phyloP scores from a whole-genome alignment of 1,284 basidiomycete species.

The Puccinia horiana region DNA sequence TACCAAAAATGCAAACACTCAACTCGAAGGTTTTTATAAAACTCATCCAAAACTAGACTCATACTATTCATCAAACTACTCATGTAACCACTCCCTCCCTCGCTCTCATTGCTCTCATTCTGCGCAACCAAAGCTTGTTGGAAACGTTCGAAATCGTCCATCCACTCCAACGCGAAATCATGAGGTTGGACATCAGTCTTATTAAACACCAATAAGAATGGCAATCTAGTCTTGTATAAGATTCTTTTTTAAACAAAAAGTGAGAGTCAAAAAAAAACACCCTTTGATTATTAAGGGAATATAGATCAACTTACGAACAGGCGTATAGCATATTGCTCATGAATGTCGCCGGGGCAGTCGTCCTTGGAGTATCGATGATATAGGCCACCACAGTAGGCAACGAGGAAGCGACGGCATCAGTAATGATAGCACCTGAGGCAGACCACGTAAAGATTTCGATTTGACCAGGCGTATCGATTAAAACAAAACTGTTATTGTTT shows the following conservation, averaged over 20 bases:
- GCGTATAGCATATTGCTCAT: slow-evolving; percentile 99
- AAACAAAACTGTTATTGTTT: slow-evolving; percentile 70
- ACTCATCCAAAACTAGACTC: slow-evolving; percentile 97
- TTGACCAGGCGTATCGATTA: slow-evolving; percentile 96
- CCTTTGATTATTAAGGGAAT: neutral
- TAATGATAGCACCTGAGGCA: slow-evolving; percentile 96
- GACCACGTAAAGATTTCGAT: slow-evolving; percentile 99
- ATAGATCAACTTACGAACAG: slow-evolving; percentile 70
- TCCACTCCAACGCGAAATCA: slow-evolving; percentile 94
- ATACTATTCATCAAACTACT: slow-evolving; percentile 98
- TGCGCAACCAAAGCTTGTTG: slow-evolving; percentile 62
- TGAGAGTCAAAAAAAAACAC: slow-evolving; percentile 35
- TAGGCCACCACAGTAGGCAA: slow-evolving; percentile 94
- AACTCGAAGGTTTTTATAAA: slow-evolving; percentile 93
- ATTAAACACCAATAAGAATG: slow-evolving; percentile 98
- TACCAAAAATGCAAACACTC: neutral
- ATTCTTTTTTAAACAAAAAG: slow-evolving; percentile 66
- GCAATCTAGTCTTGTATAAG: slow-evolving; percentile 95
- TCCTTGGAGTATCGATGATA: slow-evolving; percentile 94
- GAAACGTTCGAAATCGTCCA: slow-evolving; percentile 87
- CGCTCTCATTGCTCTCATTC: slow-evolving; percentile 78
- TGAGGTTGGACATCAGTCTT: slow-evolving; percentile 90
- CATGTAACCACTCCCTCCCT: slow-evolving; percentile 75
- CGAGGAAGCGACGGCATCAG: slow-evolving; percentile 90
- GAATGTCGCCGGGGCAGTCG: slow-evolving; percentile 92